Percentiles rank a stretch among this genome's conserved stretches.
These are phyloP conservation scores for Piper longum DNA, from an alignment of 164 flowering plant species.

Conservation along the genomic window DNA sequence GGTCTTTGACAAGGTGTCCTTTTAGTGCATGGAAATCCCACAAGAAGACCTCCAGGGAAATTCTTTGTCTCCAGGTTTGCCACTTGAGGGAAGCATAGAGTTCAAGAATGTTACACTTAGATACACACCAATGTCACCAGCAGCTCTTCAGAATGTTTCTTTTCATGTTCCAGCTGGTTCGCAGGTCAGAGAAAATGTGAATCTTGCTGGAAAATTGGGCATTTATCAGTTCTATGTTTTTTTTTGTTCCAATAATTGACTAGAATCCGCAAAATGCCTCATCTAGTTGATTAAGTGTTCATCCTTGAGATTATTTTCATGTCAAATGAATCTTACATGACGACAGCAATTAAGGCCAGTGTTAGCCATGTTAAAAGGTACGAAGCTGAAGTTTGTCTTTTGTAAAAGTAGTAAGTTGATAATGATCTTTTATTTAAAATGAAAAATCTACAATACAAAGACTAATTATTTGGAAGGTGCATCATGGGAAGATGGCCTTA, in stretches of 20 bases:
- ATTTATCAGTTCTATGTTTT: not conserved
- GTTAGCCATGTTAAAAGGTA: too few relatives aligned
- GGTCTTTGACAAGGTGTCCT: not conserved
- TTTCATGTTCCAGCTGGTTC: conserved; percentile 55
- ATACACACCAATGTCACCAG: conserved; percentile 68
- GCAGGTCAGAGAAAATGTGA: conserved; percentile 31
- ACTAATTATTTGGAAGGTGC: too few relatives aligned
- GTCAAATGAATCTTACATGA: too few relatives aligned
- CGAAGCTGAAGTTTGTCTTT: too few relatives aligned
- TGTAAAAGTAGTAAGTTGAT: too few relatives aligned
- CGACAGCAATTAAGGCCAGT: too few relatives aligned
- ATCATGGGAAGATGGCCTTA: too few relatives aligned
- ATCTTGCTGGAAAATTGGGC: not conserved
- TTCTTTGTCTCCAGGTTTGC: conserved; percentile 44
- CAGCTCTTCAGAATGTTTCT: conserved; percentile 47
- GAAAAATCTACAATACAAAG: too few relatives aligned
- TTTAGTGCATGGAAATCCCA: conserved; percentile 80
- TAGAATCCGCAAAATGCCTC: too few relatives aligned
- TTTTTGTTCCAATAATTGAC: not conserved
- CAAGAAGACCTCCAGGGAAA: conserved; percentile 57
- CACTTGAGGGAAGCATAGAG: conserved; percentile 48
- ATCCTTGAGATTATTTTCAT: too few relatives aligned
- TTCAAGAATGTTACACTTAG: conserved; percentile 72
- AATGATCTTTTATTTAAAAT: too few relatives aligned
- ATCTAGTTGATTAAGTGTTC: too few relatives aligned